Percentiles rank a stretch among this genome's conserved stretches.
These are phyloP conservation scores for Ceratocystis variospora DNA, from an alignment of 2,329 filamentous ascomycete genomes.

Conservation along the genomic window DNA sequence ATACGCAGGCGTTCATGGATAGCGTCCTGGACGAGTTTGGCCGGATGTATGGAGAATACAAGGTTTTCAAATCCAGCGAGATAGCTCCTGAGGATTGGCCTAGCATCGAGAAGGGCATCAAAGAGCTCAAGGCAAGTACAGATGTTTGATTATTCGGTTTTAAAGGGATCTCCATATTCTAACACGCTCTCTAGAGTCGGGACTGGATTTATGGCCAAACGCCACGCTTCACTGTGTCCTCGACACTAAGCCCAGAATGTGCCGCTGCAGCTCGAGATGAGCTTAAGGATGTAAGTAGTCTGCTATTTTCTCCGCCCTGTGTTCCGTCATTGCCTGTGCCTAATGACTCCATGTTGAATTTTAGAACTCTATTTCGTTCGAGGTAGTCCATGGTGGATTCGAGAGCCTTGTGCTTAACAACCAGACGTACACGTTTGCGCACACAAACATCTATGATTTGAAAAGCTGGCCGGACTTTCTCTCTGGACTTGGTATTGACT, in stretches of 20 bases:
- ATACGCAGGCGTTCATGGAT: slow-evolving; percentile 31
- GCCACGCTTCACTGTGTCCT: slow-evolving; percentile 64
- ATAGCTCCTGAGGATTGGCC: slow-evolving; percentile 32
- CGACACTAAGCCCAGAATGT: slow-evolving; percentile 44
- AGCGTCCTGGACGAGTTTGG: slow-evolving; percentile 53
- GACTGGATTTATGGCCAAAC: slow-evolving; percentile 80
- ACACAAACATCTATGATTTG: slow-evolving; percentile 18
- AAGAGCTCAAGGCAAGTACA: slow-evolving; percentile 44
- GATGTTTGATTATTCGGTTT: neutral
- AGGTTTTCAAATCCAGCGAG: slow-evolving; percentile 37
- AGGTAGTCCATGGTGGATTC: slow-evolving; percentile 29
- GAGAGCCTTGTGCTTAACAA: slow-evolving; percentile 26
- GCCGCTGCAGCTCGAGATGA: slow-evolving; percentile 39
- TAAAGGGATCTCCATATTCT: slow-evolving; percentile 12
- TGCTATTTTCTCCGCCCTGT: neutral
- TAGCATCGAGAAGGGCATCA: slow-evolving; percentile 45
- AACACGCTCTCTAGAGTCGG: slow-evolving; percentile 35
- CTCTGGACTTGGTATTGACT: slow-evolving; percentile 4
- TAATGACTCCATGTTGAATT: neutral
- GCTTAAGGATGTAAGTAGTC: slow-evolving; percentile 32
- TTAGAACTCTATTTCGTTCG: slow-evolving; percentile 26
- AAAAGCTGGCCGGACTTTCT: slow-evolving; percentile 14
- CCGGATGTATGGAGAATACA: slow-evolving; percentile 44
- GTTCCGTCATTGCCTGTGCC: neutral
- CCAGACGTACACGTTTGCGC: neutral